Base-by-base conservation (phyloP, 371 early-diverging fungal species). In the Saksenaea vasiformis region DNA sequence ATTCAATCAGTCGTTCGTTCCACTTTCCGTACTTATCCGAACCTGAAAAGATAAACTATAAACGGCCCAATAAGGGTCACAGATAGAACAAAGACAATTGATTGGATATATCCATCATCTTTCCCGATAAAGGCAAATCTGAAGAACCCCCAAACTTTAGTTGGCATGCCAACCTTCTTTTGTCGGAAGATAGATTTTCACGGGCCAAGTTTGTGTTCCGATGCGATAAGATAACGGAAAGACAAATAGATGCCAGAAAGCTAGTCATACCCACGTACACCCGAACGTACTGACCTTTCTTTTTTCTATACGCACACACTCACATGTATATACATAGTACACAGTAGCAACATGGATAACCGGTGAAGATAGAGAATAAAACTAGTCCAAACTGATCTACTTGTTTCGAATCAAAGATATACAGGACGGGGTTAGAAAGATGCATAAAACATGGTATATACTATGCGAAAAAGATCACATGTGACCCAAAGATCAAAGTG, bases 111-210 rank as follows among this genome's bases (percentile, higher is more conserved):
- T 17, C 51, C 51, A 47, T 47, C 51, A 47, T 22, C 51, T 47
- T 47, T n/a, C 51, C 51, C 51, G 51, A 47, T 47, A 47, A 47
- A 47, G 51, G 51, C 51, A 47, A 19, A 47, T 47, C 51, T 47
- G 19, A 31, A 31, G 31, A 4, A 31, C 31, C 31, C 31, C 31
- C 31, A 31, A 31, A 31, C 22, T 17, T 41, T 41, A 17, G 43
- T 22, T 47, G 19, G 22, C 22, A 47, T 47, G 22, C 51, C 51
- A 47, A 47, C 51, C 4, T 39, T 39, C 51, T 47, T 47, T 17
- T 47, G 51, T 47, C 51, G 51, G 51, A 47, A 47, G 22, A 47
- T 47, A 47, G 51, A 47, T 47, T 47, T 47, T 22, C 51, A 47
- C 51, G 24, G 39, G 39, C 24, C 51, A 17, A 47, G n/a, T 47